phyloP scores from a whole-genome alignment of 1,139 yeast genomes.

The Meyerozyma elateridarum region DNA sequence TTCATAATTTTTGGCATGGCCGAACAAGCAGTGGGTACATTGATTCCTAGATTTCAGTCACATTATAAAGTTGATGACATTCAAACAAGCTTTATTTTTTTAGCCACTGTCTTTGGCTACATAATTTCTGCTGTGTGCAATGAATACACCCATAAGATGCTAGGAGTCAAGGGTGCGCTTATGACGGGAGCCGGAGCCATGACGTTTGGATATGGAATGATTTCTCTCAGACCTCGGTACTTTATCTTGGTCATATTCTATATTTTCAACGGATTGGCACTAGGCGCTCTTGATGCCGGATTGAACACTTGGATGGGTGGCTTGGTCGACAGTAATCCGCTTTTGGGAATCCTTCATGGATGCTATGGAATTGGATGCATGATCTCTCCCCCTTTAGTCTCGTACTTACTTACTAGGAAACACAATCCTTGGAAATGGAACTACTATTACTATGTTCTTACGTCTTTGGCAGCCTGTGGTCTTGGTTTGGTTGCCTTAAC shows the following conservation, averaged over 20 bases:
- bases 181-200: conserved; percentile 27
- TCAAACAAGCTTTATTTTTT: conserved; percentile 30
- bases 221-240: conserved; percentile 34
- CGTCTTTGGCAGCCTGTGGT: conserved; percentile 21
- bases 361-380: conserved; percentile 67
- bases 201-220: conserved; percentile 25
- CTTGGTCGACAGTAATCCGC: conserved; percentile 53
- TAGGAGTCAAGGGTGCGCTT: conserved; percentile 39
- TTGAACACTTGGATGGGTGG: conserved; percentile 57
- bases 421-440: conserved; percentile 45
- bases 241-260: conserved; percentile 30
- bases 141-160: conserved; percentile 24
- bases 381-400: conserved; percentile 57
- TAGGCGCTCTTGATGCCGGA: conserved; percentile 58
- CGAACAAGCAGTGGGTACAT: conserved; percentile 55
- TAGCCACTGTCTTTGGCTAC: conserved; percentile 35
- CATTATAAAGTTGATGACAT: conserved; percentile 43
- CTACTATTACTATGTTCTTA: conserved; percentile 38
- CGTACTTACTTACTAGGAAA: conserved; percentile 32
- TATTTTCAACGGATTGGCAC: conserved; percentile 50
- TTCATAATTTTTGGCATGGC: conserved; percentile 48
- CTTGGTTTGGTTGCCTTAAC: conserved; percentile 19
- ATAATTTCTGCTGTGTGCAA: conserved; percentile 35
- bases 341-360: conserved; percentile 65
- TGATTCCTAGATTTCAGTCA: conserved; percentile 45